Evolutionary conservation across 75 land plant genomes (phyloP), one percentile per base, ranked within the genome.

Genomic region (Larix kaempferi): DNA sequence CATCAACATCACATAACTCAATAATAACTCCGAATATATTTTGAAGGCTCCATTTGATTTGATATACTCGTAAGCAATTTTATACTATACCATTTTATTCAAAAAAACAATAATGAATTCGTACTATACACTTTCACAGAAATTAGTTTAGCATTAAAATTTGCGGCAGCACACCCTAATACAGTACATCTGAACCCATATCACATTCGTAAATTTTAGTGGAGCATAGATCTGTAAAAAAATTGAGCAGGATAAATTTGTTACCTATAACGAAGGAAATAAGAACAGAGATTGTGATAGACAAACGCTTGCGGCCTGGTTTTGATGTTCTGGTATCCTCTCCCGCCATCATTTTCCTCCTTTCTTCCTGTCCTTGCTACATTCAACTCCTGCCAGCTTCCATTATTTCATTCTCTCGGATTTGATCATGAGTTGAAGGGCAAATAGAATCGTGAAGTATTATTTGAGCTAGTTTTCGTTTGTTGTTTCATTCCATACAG

Each of bases 231-330:
- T 15, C 7, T 21, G 58, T 16, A 71, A 49, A 19, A 23, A 57
- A n/a, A 72, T 6, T 37, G 33, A 23, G 49, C 22, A 39, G 61
- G 35, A 3, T 39, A n/a, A 2, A 22, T 25, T 25, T 11, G 11
- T 29, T 75, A 89, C 89, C 89, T 69, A 82, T 27, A 57, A 91
- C 4, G 78, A 91, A 91, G 77, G 91, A 91, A 78, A 85, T 66
- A 76, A 85, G 77, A 33, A 87, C 89, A 57, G 91, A 59, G 15
- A 85, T 76, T 19, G 91, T 83, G n/a, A 91, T 80, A 55, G 76
- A 19, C 54, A 91, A 78, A 59, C 91, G 91, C 78, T 91, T 89
- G 41, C 57, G 1, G 37, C 91, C 89, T 6, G 93, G 91, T 11
- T 19, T 58, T 4, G n/a, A 8, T 27, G 25, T 15, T 33, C 63